Conservation (phyloP, 1,284 basidiomycete genomes). For the Microbotryum intermedium region DNA sequence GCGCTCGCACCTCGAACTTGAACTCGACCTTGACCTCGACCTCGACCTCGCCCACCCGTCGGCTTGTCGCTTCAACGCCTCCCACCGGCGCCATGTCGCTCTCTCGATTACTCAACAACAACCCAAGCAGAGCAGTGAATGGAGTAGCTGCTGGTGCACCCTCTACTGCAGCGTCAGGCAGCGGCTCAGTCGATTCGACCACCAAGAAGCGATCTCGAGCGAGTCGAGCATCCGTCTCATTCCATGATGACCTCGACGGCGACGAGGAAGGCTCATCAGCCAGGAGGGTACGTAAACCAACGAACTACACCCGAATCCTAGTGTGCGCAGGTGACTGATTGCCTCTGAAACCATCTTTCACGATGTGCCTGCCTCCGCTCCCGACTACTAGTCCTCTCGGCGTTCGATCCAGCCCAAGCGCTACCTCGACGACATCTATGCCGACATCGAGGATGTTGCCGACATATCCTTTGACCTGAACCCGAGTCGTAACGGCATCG, state of each 20-base stretch:
- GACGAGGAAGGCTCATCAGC: background rate
- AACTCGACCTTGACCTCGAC: no score
- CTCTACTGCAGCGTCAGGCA: background rate
- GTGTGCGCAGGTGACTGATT: no score
- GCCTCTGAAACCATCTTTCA: no score
- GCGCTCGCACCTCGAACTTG: no score
- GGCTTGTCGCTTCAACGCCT: no score
- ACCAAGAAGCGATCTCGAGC: background rate
- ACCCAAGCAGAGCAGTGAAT: background rate
- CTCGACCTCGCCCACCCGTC: no score
- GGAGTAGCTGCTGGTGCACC: background rate
- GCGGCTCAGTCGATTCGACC: background rate
- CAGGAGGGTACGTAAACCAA: background rate
- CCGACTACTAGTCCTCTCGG: slow-evolving; percentile 8
- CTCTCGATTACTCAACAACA: background rate
- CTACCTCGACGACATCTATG: slow-evolving; percentile 20
- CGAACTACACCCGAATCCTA: no score
- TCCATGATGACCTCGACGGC: no score
- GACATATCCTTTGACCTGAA: slow-evolving; percentile 6
- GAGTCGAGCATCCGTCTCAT: background rate
- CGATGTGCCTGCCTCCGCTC: no score
- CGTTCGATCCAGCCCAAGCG: slow-evolving; percentile 12
- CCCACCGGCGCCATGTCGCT: background rate
- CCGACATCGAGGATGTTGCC: slow-evolving; percentile 1
- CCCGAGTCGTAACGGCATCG: background rate